These are phyloP conservation scores for Fraxinus platypoda DNA, from an alignment of 305 asterid genomes.

Conservation along the genomic window DNA sequence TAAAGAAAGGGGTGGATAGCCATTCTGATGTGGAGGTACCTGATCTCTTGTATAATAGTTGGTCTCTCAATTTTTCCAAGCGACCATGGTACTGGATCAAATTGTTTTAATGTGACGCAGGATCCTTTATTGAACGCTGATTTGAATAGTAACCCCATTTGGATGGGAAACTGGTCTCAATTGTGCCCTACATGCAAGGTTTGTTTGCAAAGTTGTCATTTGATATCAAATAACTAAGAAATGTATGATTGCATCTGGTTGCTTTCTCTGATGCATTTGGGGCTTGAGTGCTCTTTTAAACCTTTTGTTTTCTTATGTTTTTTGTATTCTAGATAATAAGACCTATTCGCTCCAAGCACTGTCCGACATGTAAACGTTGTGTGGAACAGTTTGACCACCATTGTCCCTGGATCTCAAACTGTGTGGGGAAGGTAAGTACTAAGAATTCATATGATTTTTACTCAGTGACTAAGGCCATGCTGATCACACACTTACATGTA, in stretches of 20 bases:
- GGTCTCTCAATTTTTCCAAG: constrained; percentile 14
- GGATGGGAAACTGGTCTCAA: constrained; percentile 97
- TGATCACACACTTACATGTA: constrained; percentile 11
- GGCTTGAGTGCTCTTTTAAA: constrained; percentile 18
- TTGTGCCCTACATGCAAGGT: constrained; percentile 99
- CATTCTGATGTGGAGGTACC: constrained; percentile 69
- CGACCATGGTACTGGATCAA: neutral
- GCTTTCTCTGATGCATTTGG: constrained; percentile 14
- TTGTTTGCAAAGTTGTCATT: constrained; percentile 20
- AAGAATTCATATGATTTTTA: constrained; percentile 3
- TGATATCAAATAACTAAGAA: constrained; percentile 5
- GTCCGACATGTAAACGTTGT: constrained; percentile 83
- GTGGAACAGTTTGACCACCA: constrained; percentile 99
- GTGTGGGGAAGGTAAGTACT: constrained; percentile 85
- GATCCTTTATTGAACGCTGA: constrained; percentile 80
- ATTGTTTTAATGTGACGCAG: constrained; percentile 40
- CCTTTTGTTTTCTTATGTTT: constrained; percentile 18
- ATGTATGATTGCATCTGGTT: constrained; percentile 20
- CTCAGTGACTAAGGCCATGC: constrained; percentile 4
- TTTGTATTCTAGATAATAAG: constrained; percentile 65
- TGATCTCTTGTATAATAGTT: constrained; percentile 18
- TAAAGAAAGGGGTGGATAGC: constrained; percentile 39
- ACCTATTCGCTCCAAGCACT: constrained; percentile 96
- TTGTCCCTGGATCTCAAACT: constrained; percentile 98
- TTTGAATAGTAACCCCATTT: constrained; percentile 52